A percentile compares a stretch with the other conserved stretches of the same genome.
Conservation (phyloP, 495 filamentous ascomycete species). For the Annulohypoxylon stygium region DNA sequence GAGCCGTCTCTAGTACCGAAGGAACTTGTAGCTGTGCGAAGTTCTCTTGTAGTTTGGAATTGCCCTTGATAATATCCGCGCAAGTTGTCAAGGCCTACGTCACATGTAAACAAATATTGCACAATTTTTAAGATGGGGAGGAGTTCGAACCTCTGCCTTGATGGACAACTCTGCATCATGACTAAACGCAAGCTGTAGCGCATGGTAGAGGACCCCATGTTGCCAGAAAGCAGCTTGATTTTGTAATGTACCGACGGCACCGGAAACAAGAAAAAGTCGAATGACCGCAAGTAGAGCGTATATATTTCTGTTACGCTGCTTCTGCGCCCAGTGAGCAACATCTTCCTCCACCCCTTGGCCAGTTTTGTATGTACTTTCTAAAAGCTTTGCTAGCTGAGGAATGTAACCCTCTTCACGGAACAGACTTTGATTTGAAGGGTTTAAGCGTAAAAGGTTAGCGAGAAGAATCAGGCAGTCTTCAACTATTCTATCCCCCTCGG, state of each 20-base stretch:
- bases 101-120: conserved; percentile 47
- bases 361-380: conserved; percentile 71
- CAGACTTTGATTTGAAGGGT: conserved; percentile 91
- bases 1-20: conserved; percentile 62
- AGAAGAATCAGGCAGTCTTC: conserved; percentile 96
- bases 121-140: conserved; percentile 42
- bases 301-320: conserved; percentile 89
- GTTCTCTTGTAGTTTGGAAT: conserved; percentile 80
- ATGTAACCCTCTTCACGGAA: conserved; percentile 93
- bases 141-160: conserved; percentile 76
- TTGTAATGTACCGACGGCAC: conserved; percentile 80
- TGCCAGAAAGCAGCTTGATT: conserved; percentile 92
- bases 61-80: conserved; percentile 89
- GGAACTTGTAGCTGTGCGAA: conserved; percentile 88
- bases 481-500: conserved; percentile 87
- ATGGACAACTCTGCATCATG: conserved; percentile 78
- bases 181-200: conserved; percentile 87
- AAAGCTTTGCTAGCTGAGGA: conserved; percentile 75
- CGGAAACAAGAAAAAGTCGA: conserved; percentile 83
- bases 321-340: conserved; percentile 76
- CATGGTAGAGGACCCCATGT: conserved; percentile 82
- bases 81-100: conserved; percentile 82
- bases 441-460: conserved; percentile 89
- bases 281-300: conserved; percentile 90
- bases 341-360: conserved; percentile 69